These are phyloP conservation scores for Neofusicoccum laricinum DNA, from an alignment of 2,329 filamentous ascomycete species.

Conservation along the genomic window DNA sequence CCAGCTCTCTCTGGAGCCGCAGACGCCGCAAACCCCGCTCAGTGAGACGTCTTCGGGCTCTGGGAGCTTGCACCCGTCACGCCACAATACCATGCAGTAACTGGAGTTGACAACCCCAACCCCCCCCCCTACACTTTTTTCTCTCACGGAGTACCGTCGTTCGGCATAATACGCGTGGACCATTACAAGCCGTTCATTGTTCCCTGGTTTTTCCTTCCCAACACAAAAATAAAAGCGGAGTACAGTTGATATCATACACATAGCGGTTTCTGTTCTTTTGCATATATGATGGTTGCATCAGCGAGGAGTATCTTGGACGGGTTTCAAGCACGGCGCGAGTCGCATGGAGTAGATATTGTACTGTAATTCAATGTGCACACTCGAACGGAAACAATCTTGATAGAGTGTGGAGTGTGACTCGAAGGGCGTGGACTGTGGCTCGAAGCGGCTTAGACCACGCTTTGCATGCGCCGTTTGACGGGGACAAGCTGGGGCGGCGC, in stretches of 20 bases:
- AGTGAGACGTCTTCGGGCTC: slow-evolving; percentile 22
- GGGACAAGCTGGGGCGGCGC: not conserved
- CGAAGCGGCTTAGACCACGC: not conserved
- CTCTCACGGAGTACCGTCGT: not conserved
- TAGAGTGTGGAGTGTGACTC: not conserved
- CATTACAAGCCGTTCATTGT: not conserved
- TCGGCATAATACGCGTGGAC: not conserved
- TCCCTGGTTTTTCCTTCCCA: not conserved
- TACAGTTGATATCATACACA: not conserved
- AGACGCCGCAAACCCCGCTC: slow-evolving; percentile 42
- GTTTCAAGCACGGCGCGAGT: not conserved
- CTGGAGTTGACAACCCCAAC: not conserved
- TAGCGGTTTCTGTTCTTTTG: not conserved
- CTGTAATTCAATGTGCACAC: slow-evolving; percentile 13
- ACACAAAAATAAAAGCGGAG: not conserved
- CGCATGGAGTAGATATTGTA: slow-evolving; percentile 8
- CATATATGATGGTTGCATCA: slow-evolving; percentile 12
- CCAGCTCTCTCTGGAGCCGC: slow-evolving; percentile 47
- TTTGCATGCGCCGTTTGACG: not conserved
- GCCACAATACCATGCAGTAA: slow-evolving; percentile 10
- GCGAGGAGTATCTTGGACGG: slow-evolving; percentile 11
- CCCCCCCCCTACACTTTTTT: not conserved
- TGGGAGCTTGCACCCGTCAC: not conserved
- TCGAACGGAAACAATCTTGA: not conserved
- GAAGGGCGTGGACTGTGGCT: not conserved